These are phyloP conservation scores for Chlorophyllum brunneum DNA, from an alignment of 768 basidiomycete species.

Conservation along the genomic window DNA sequence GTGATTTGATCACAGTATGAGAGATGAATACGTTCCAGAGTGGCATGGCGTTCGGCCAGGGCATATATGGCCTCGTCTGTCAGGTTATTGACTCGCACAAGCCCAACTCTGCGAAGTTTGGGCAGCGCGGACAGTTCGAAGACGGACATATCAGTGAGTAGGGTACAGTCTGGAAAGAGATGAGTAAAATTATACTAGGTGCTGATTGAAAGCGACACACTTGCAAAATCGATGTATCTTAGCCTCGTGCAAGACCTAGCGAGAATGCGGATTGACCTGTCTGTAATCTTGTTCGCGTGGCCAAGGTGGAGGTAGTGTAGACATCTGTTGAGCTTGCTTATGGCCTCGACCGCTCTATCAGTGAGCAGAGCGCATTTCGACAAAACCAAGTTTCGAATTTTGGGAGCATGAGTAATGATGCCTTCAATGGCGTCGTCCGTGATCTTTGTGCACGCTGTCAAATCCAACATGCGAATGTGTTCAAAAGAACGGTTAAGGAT, in stretches of 20 bases:
- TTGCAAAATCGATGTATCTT: conserved; percentile 95
- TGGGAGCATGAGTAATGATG: conserved; percentile 75
- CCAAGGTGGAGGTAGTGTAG: conserved; percentile 95
- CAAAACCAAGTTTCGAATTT: conserved; percentile 81
- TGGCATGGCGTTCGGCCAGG: conserved; percentile 78
- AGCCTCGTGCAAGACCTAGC: conserved; percentile 86
- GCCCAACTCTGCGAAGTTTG: conserved; percentile 90
- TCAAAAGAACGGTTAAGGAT: conserved; percentile 64
- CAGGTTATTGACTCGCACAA: conserved; percentile 88
- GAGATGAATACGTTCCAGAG: conserved; percentile 92
- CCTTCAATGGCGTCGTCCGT: conserved; percentile 85
- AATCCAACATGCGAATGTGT: conserved; percentile 87
- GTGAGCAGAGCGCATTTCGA: conserved; percentile 82
- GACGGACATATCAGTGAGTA: conserved; percentile 90
- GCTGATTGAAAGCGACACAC: conserved; percentile 42
- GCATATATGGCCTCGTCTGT: conserved; percentile 93
- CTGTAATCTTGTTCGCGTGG: conserved; percentile 87
- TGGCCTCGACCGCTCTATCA: conserved; percentile 76
- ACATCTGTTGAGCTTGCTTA: conserved; percentile 86
- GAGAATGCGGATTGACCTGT: conserved; percentile 78
- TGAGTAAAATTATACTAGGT: neutral
- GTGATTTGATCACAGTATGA: conserved; percentile 97
- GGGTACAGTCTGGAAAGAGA: conserved; percentile 61
- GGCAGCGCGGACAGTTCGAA: conserved; percentile 85
- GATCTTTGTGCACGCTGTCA: conserved; percentile 79